Percentiles rank a stretch among this genome's conserved stretches.
Evolutionary conservation across 208 protist genomes (phyloP).

Genomic region (Porcisia deanei): DNA sequence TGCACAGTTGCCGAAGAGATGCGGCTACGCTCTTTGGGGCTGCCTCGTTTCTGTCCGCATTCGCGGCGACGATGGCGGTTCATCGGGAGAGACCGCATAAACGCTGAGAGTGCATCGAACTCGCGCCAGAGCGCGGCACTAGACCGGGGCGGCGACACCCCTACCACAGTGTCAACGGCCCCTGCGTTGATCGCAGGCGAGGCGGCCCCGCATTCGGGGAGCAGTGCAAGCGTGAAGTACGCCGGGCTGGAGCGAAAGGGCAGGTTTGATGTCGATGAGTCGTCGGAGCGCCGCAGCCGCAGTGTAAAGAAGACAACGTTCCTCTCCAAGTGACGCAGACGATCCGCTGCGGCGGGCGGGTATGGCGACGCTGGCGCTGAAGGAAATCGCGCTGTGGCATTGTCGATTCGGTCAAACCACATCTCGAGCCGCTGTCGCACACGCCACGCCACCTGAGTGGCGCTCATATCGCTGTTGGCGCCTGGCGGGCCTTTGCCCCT

Average conservation of each 20-base stretch:
- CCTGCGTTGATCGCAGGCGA: not conserved
- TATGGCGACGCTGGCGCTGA: not conserved
- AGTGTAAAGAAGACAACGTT: constrained; percentile 15
- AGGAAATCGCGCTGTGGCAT: constrained; percentile 7
- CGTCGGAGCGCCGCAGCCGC: not conserved
- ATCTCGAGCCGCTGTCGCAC: constrained; percentile 8
- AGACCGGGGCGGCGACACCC: not conserved
- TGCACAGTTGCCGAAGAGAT: constrained; percentile 3
- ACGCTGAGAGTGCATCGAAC: constrained; percentile 15
- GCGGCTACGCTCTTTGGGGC: not conserved
- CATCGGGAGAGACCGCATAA: constrained; percentile 7
- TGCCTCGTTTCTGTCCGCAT: not conserved
- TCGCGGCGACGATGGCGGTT: not conserved
- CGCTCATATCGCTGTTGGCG: not conserved
- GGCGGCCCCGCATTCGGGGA: constrained; percentile 7
- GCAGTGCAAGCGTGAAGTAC: constrained; percentile 8
- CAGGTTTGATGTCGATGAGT: not conserved
- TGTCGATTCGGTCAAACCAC: constrained; percentile 25
- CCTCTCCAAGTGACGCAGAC: constrained; percentile 7
- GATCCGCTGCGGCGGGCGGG: constrained; percentile 9
- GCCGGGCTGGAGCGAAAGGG: not conserved
- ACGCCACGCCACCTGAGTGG: not conserved
- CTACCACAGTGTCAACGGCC: not conserved
- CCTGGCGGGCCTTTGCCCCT: not conserved
- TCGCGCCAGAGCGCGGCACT: constrained; percentile 17